Evolutionary conservation across 2,329 filamentous ascomycete species (phyloP), one percentile per base, ranked within the genome.

Genomic region (Phaeosphaeriaceae sp.): DNA sequence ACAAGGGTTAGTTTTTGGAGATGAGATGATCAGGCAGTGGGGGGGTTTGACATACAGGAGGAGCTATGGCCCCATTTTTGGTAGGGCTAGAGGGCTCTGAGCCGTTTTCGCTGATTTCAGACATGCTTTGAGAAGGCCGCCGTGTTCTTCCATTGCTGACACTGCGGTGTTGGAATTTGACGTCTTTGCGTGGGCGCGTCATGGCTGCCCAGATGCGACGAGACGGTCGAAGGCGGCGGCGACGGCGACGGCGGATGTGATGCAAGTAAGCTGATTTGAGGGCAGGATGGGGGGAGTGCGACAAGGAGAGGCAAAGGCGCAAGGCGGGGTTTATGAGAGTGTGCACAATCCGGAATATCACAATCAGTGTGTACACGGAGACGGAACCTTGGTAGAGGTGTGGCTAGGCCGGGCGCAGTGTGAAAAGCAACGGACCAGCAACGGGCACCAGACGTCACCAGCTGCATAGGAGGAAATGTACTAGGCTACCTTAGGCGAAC

Each of bases 51-150:
- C 46, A 23, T 46, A 64, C 59, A 2, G 46, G 48, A 37, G 46
- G 33, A 15, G 57, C 48, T 32, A 61, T n/a, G 30, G 65, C 58
- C 42, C 70, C 74, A 52, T 78, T 79, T 54, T 77, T 75, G 34
- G 73, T 74, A 30, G 81, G 81, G 61, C 81, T 85, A 52, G 78
- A 76, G 13, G 73, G 70, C 48, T 78, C 75, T 35, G 81, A 83
- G 42, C 77, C 77, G 33, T 79, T 79, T 64, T 88, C 87, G 69
- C 85, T 88, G 64, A 80, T 80, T 59, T 89, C 87, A 60, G 87
- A 89, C 74, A 90, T 85, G 79, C 87, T 89, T 49, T 83, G 82
- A 63, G 87, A 85, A 61, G 85, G 81, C 42, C 84, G 81, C 11
- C 88, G 72, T 32, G 62, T 80, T 52, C 83, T 81, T 58, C 72